Percentiles rank a stretch among this genome's conserved stretches.
Conservation (phyloP, 257 asterid genomes). For the Plantago major region DNA sequence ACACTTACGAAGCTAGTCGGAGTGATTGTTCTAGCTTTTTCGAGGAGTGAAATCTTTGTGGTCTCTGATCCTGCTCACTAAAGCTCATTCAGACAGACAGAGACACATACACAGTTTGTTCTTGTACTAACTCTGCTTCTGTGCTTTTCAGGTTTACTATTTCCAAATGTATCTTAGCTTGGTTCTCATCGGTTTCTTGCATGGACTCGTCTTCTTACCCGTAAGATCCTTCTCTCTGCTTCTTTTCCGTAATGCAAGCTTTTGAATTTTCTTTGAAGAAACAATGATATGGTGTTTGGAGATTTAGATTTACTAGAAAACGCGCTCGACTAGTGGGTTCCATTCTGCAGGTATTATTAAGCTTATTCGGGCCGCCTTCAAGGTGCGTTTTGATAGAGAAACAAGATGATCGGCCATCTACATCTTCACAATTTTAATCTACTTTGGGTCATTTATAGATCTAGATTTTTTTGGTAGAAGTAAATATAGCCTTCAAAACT, state of each 20-base stretch:
- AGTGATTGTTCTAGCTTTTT: conserved; percentile 86
- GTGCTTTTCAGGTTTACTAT: conserved; percentile 72
- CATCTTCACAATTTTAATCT: conserved; percentile 63
- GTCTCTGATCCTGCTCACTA: conserved; percentile 28
- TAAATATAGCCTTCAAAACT: background rate
- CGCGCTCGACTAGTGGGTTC: conserved; percentile 1
- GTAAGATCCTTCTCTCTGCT: conserved; percentile 39
- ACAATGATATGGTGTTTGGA: too few species aligned
- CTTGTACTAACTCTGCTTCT: conserved; percentile 6
- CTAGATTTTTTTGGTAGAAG: background rate
- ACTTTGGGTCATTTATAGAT: conserved; percentile 10
- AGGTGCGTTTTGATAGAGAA: conserved; percentile 84
- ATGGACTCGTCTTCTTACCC: conserved; percentile 80
- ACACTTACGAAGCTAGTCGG: conserved; percentile 97
- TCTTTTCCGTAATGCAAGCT: background rate
- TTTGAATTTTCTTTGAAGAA: too few species aligned
- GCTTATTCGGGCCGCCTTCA: conserved; percentile 99
- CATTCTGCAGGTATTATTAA: conserved; percentile 62
- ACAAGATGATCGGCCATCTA: conserved; percentile 92
- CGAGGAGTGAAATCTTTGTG: conserved; percentile 94
- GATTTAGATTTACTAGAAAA: too few species aligned
- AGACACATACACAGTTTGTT: background rate
- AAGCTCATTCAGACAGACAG: background rate
- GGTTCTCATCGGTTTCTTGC: conserved; percentile 92
- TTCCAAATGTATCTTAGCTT: conserved; percentile 88